These are phyloP conservation scores for Arxiozyma telluris DNA, from an alignment of 1,139 yeast species.

Conservation along the genomic window DNA sequence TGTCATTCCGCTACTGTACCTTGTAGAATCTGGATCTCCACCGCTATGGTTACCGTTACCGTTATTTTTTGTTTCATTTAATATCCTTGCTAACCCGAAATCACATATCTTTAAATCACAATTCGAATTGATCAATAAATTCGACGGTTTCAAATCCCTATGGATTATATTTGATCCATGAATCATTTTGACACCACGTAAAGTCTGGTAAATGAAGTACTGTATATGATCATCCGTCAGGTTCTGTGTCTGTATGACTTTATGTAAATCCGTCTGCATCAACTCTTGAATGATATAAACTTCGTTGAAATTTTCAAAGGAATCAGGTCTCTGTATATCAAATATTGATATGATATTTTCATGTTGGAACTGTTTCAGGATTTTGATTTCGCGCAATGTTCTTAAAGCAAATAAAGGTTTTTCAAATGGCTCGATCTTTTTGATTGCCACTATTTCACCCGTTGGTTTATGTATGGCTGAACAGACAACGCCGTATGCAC, in stretches of 20 bases:
- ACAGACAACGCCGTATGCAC: constrained; percentile 97
- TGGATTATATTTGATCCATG: constrained; percentile 89
- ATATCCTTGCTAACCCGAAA: constrained; percentile 75
- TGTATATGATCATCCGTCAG: constrained; percentile 89
- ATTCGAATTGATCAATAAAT: constrained; percentile 75
- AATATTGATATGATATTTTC: constrained; percentile 86
- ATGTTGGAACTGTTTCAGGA: constrained; percentile 78
- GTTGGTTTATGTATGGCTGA: constrained; percentile 86
- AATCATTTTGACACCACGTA: constrained; percentile 81
- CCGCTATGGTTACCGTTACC: constrained; percentile 14
- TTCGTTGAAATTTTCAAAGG: constrained; percentile 68
- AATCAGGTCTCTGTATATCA: constrained; percentile 82
- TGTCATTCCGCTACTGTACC: constrained; percentile 56
- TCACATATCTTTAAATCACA: constrained; percentile 94
- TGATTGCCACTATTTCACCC: constrained; percentile 85
- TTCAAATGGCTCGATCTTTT: constrained; percentile 89
- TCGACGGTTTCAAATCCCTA: constrained; percentile 87
- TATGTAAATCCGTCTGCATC: constrained; percentile 92
- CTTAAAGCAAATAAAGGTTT: constrained; percentile 85
- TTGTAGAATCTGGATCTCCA: constrained; percentile 15
- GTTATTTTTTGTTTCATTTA: constrained; percentile 17
- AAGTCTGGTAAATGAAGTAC: constrained; percentile 82
- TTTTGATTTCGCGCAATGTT: constrained; percentile 81
- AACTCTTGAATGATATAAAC: constrained; percentile 89
- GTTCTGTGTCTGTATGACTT: constrained; percentile 78